These are phyloP conservation scores for Salisapilia sapeloensis DNA, from an alignment of 352 stramenopile genomes.

Conservation along the genomic window DNA sequence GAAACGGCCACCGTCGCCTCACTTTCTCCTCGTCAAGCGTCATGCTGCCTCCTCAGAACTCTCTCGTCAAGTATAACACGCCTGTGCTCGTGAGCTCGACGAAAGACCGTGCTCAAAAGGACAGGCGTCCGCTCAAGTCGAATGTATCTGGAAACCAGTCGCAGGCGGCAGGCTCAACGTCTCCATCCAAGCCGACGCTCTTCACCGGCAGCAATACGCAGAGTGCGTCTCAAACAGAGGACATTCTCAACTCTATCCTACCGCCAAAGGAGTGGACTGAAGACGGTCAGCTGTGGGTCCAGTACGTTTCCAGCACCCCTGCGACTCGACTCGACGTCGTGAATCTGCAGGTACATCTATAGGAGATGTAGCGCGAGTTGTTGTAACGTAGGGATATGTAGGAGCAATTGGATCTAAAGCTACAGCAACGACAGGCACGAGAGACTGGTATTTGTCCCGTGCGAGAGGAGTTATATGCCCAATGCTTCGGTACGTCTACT, in stretches of 20 bases:
- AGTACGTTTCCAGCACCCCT: slow-evolving; percentile 86
- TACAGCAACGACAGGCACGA: slow-evolving; percentile 83
- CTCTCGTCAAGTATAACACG: slow-evolving; percentile 86
- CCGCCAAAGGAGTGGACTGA: slow-evolving; percentile 81
- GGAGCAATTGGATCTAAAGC: slow-evolving; percentile 79
- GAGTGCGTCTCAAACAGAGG: slow-evolving; percentile 59
- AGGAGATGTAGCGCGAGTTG: not conserved
- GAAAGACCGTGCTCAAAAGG: slow-evolving; percentile 58
- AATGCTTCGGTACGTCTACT: slow-evolving; percentile 68
- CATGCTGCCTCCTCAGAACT: slow-evolving; percentile 79
- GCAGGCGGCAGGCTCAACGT: slow-evolving; percentile 4
- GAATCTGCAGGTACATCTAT: slow-evolving; percentile 42
- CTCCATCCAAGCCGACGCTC: slow-evolving; percentile 22
- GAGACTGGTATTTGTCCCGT: slow-evolving; percentile 88
- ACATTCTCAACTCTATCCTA: slow-evolving; percentile 86
- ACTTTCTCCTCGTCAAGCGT: too few species aligned
- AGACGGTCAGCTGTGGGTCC: slow-evolving; percentile 84
- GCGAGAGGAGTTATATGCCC: slow-evolving; percentile 84
- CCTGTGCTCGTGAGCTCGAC: slow-evolving; percentile 81
- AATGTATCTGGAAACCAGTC: slow-evolving; percentile 4
- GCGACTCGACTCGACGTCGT: slow-evolving; percentile 86
- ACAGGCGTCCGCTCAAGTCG: slow-evolving; percentile 16
- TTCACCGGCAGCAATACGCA: slow-evolving; percentile 44
- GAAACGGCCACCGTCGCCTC: too few species aligned
- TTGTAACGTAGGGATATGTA: slow-evolving; percentile 5